Base-by-base conservation (phyloP, 2,329 filamentous ascomycete species). In the Fusarium pseudoanthophilum region DNA sequence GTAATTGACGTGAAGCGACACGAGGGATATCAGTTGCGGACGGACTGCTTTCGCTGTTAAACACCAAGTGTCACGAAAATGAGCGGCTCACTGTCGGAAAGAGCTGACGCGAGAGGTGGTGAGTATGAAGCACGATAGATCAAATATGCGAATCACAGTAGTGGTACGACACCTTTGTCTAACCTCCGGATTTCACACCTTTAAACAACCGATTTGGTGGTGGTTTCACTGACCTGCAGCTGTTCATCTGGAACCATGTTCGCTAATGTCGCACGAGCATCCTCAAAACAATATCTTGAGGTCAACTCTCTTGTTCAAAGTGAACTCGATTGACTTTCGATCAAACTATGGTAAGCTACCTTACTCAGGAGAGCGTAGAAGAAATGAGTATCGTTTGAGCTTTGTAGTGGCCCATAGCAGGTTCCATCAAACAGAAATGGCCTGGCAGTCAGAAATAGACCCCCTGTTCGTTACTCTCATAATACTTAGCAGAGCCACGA, bases 171-270 rank as follows among this genome's bases (percentile, higher is more conserved):
- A n/a, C n/a, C 3, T n/a, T n/a, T n/a, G 28, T 13, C 28, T 0
- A n/a, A 4, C 28, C 28, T 32, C 7, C 1, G 6, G 15, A 32
- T 49, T 10, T 30, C 3, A n/a, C 14, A 7, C 0, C 3, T 32
- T 2, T 5, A 32, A 5, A 5, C 0, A 14, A n/a, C 8, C 3
- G 15, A 18, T n/a, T 8, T 7, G 11, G 3, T n/a, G 7, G 11
- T 32, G 3, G 20, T 30, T n/a, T 30, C 20, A 48, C 3, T 30
- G 26, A n/a, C 14, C 4, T 7, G 3, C 2, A 5, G 14, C 21
- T n/a, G 7, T 32, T 9, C 3, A n/a, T 18, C 21, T 49, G 7
- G 10, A 3, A 49, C 5, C 20, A 1, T 4, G 28, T 13, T n/a
- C 9, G 20, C 45, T 24, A 16, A 37, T 36, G 7, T 36, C 16